Base-by-base conservation (phyloP, 2,329 filamentous ascomycete genomes). In the Nigrospora sphaerica region DNA sequence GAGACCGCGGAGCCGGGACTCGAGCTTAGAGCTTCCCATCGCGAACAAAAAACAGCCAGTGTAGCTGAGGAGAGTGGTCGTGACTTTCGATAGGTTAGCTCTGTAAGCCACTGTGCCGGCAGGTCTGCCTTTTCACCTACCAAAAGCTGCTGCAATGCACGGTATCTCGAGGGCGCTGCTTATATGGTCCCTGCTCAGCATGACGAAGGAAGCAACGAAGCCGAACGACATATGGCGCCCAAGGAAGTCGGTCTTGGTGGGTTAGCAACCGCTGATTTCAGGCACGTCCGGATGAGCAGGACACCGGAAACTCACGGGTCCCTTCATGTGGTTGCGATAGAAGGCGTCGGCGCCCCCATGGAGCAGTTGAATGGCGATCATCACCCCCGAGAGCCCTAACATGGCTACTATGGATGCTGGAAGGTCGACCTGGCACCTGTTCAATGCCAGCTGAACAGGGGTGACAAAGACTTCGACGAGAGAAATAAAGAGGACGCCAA, bases 141-240 rank as follows among this genome's bases (percentile, higher is more conserved):
- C 32, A 31, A 63, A 63, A 32, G 51, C 56, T 4, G 49, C 57
- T 14, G 54, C 52, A 37, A 62, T 51, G 17, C 43, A 58, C 9
- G 53, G 53, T 7, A 60, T 35, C 34, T 63, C 59, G 4, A 48
- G 41, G 16, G 49, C 49, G 17, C 47, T 45, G 9, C 49, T 45
- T 39, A 62, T 48, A 14, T 62, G 60, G 23, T 63, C 60, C 41
- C 54, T 57, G 46, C 58, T 62, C 14, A 63, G 55, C 52, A 62
- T 54, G 28, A 63, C 47, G 44, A 62, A 62, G 18, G 55, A 57
- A 14, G 56, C 50, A 23, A 63, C 60, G 36, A 63, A 63, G 2
- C 61, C 61, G 13, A 63, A 52, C 11, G 61, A 58, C 59, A 63
- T 63, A 34, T 63, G 61, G 3, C 60, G 56, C 11, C 59, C 55